Evolutionary conservation across 768 basidiomycete species (phyloP), one percentile per base, ranked within the genome.

Genomic region (Russula vinacea): DNA sequence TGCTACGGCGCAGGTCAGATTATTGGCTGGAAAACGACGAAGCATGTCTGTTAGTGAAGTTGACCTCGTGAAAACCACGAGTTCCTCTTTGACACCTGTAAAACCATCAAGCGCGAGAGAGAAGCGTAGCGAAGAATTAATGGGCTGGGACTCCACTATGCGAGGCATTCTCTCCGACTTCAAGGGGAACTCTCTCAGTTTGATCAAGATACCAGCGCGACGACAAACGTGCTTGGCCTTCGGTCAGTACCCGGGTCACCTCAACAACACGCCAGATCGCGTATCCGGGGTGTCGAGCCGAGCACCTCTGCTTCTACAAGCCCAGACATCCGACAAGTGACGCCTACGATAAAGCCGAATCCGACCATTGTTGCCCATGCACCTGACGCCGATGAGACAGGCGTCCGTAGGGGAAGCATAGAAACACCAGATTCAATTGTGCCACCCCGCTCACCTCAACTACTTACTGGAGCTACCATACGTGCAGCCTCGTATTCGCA

Each of bases 111-210:
- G 78, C 55, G 74, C 78, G 51, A 76, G 73, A 63, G 71, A 50
- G 75, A 79, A 57, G 76, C 79, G 68, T 17, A 65, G 68, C 29
- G 74, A 71, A 22, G 69, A 72, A 13, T 68, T 71, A 7, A 67
- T 67, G 7, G 75, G 74, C 29, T 82, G 79, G 81, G 80, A 78
- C 54, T 75, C 77, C 19, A 77, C 82, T 5, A 74, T 89, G 40
- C 79, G 78, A 71, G 87, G 85, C 45, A 82, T 92, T 66, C 76
- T 92, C 55, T 83, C 81, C 68, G 86, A 91, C 64, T 87, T 93
- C 75, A 82, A 84, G 74, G 89, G 87, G 83, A 87, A 74, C 78
- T 91, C 61, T 83, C 82, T 66, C 83, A 86, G 64, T 75, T 90
- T 29, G 62, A 61, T 56, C 54, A 52, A 65, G 89, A 87, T 67